Evolutionary conservation across 768 basidiomycete genomes (phyloP).

Genomic region (Clathrus columnatus): DNA sequence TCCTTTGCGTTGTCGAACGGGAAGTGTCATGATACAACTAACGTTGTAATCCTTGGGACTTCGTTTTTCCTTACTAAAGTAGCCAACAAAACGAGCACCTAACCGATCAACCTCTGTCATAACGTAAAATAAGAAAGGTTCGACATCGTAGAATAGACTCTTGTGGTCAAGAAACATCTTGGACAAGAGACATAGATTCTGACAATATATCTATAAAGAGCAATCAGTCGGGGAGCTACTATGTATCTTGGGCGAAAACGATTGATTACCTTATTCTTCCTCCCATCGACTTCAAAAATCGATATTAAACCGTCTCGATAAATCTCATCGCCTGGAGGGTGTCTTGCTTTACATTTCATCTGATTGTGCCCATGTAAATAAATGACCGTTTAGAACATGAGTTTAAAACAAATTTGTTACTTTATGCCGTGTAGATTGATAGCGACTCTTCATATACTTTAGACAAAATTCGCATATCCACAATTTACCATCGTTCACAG

Average conservation of each 20-base stretch:
- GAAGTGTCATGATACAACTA: conserved; percentile 98
- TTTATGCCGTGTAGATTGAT: conserved; percentile 76
- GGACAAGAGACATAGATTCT: conserved; percentile 92
- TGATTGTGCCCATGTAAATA: too few relatives aligned
- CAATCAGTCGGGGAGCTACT: not conserved
- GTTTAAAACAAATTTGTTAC: conserved; percentile 40
- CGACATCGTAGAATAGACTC: conserved; percentile 97
- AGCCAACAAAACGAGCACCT: conserved; percentile 92
- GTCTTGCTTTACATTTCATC: conserved; percentile 91
- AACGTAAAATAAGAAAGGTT: conserved; percentile 98
- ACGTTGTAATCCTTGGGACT: conserved; percentile 95
- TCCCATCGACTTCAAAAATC: conserved; percentile 95
- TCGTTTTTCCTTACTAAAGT: conserved; percentile 98
- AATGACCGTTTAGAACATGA: not conserved
- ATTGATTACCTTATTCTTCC: conserved; percentile 78
- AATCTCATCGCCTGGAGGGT: conserved; percentile 98
- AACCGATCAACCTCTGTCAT: conserved; percentile 85
- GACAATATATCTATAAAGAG: conserved; percentile 79
- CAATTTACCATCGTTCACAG: conserved; percentile 81
- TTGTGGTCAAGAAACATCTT: conserved; percentile 99
- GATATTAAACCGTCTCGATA: conserved; percentile 84
- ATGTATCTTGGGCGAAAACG: not conserved
- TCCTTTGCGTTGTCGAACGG: conserved; percentile 86
- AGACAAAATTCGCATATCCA: conserved; percentile 99
- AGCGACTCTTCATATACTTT: conserved; percentile 95